These are phyloP conservation scores for Naumovozyma baii DNA, from an alignment of 805 yeast genomes.

Conservation along the genomic window DNA sequence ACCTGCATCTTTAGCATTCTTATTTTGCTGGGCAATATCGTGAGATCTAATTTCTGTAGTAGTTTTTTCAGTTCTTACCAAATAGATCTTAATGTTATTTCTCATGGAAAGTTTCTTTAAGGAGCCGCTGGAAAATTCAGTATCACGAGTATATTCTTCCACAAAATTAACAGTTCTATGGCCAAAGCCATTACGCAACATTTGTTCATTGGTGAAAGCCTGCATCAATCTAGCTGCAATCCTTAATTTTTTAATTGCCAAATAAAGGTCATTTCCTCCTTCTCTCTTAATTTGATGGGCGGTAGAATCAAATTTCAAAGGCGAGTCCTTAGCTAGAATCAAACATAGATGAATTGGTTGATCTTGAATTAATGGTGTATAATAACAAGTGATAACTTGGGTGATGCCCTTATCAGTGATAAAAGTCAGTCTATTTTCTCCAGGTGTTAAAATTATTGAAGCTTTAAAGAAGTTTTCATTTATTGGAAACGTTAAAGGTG, in stretches of 20 bases:
- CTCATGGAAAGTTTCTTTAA: constrained; percentile 27
- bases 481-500: constrained; percentile 64
- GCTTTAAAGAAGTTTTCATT: constrained; percentile 67
- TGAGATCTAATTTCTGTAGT: constrained; percentile 66
- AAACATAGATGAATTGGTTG: constrained; percentile 78
- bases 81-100: constrained; percentile 67
- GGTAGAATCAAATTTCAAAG: constrained; percentile 63
- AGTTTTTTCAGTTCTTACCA: constrained; percentile 57
- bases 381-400: constrained; percentile 32
- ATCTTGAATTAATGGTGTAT: constrained; percentile 48
- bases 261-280: constrained; percentile 58
- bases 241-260: constrained; percentile 65
- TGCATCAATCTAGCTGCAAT: constrained; percentile 84
- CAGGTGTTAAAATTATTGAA: constrained; percentile 57
- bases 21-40: constrained; percentile 79
- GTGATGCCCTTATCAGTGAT: constrained; percentile 35
- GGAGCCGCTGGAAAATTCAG: constrained; percentile 33
- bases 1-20: constrained; percentile 61
- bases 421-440: constrained; percentile 50
- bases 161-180: constrained; percentile 65
- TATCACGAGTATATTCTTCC: constrained; percentile 50
- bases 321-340: constrained; percentile 67
- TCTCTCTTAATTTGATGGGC: constrained; percentile 30
- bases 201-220: constrained; percentile 84
- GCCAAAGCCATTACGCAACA: constrained; percentile 71